Conservation (phyloP, 176 grass and related monocot genomes). For the Alloteropsis semialata region DNA sequence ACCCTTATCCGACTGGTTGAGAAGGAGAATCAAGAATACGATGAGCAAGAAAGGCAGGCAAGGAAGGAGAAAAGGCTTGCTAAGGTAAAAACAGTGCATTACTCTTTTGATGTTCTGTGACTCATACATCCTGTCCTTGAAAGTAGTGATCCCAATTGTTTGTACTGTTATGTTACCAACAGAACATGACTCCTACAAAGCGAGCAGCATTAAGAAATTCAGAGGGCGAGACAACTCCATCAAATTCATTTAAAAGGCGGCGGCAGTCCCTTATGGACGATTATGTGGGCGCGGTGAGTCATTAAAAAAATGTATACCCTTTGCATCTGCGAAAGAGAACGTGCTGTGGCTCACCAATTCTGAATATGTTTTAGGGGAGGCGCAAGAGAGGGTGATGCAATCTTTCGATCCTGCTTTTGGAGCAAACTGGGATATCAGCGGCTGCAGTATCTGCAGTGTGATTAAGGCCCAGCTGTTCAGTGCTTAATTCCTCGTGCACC, state of each 20-base stretch:
- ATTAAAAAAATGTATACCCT: background rate
- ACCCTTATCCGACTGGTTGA: constrained; percentile 92
- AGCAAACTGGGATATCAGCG: background rate
- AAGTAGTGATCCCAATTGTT: background rate
- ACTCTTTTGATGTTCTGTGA: background rate
- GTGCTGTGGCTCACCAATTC: background rate
- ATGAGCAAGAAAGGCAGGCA: constrained; percentile 90
- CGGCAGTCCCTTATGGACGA: constrained; percentile 87
- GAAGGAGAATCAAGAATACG: constrained; percentile 99
- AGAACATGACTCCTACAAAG: constrained; percentile 90
- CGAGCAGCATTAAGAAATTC: constrained; percentile 47
- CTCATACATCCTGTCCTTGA: background rate
- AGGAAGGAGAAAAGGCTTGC: constrained; percentile 89
- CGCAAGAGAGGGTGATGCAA: constrained; percentile 32
- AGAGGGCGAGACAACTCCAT: constrained; percentile 65
- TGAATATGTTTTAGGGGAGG: constrained; percentile 38
- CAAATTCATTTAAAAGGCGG: constrained; percentile 58
- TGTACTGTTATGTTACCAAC: background rate
- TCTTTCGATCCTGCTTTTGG: background rate
- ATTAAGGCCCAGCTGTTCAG: background rate
- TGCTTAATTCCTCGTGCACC: background rate
- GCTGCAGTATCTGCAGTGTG: background rate
- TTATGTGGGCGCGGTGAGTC: constrained; percentile 60
- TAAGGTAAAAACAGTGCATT: constrained; percentile 48
- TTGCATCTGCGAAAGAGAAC: background rate